Base-by-base conservation (phyloP, 2,329 filamentous ascomycete species). In the Aspergillus aculeatus region DNA sequence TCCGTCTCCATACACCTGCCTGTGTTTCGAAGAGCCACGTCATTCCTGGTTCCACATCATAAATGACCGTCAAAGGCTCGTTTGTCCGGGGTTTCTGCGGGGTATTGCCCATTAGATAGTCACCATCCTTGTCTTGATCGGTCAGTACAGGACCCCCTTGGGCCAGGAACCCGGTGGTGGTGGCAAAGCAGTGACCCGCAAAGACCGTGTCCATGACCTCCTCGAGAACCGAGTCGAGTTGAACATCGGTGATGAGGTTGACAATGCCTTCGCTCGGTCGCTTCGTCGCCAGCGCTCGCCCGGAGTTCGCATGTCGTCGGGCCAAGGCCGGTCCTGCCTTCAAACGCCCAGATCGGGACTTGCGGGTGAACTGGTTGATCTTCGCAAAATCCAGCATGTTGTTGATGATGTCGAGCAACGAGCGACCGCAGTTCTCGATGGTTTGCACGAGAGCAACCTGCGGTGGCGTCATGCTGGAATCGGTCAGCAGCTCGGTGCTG, bases 321-420 rank as follows among this genome's bases (percentile, higher is more conserved):
- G 38, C 16, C 38, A 44, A 19, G 38, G 38, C 38, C 14, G 38
- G 38, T 6, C 38, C 38, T 19, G 21, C 23, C 10, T 50, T n/a
- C 23, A 50, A n/a, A 14, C 48, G 23, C 29, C 48, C 21, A 12
- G 48, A 10, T 29, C 48, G 7, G 23, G 48, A 29, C 16, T 52
- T 47, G 9, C 47, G 54, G 3, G 57, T 60, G 11, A 62, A 50
- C 3, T 54, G 59, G n/a, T 68, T 68, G 19, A 69, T 68, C 26
- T 65, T 66, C 10, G 67, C 61, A 51, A 63, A 66, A 11, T 71
- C 69, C 0, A 73, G 65, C 19, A 75, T 63, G 31, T 74, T 68
- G 32, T 75, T 70, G 16, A 79, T 69, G 0, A 75, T 77, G 32
- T 77, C 75, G 1, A 78, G 66, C 1, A 79, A 61, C 1, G 76